Conservation (phyloP, 2,329 filamentous ascomycete genomes). For the Claviceps citrina region DNA sequence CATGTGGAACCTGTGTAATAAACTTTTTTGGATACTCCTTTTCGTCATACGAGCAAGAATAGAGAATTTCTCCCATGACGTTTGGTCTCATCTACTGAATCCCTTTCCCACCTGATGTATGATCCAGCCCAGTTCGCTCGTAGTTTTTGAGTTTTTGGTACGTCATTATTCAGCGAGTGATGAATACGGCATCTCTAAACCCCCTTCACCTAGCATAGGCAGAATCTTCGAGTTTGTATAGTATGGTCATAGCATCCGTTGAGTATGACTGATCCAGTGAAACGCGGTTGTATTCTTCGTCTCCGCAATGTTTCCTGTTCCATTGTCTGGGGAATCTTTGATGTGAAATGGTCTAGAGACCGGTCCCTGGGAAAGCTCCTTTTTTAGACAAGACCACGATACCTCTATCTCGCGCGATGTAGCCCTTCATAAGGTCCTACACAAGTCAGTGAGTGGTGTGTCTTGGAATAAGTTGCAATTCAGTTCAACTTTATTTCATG, state of each 20-base stretch:
- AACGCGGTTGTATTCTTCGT: no score
- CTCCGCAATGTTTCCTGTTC: neutral
- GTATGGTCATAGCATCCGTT: no score
- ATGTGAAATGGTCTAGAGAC: constrained; percentile 30
- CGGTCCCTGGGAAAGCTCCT: constrained; percentile 86
- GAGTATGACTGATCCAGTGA: neutral
- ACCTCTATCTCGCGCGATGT: constrained; percentile 79
- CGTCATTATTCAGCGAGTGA: neutral
- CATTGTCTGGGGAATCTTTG: neutral
- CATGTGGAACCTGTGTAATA: constrained; percentile 1
- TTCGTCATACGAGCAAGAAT: neutral
- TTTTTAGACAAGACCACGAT: constrained; percentile 88
- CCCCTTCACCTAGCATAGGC: no score
- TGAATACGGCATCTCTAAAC: no score
- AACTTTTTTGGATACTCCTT: constrained; percentile 4
- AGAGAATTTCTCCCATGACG: neutral
- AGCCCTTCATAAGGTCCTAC: constrained; percentile 90
- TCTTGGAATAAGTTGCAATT: neutral
- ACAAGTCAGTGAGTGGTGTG: constrained; percentile 12
- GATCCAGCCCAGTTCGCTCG: neutral
- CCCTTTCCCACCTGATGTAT: neutral
- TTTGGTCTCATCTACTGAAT: neutral
- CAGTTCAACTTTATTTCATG: neutral
- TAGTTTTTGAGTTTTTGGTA: neutral
- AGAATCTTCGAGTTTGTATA: no score